Conservation (phyloP, 768 basidiomycete genomes). For the Bullera alba region DNA sequence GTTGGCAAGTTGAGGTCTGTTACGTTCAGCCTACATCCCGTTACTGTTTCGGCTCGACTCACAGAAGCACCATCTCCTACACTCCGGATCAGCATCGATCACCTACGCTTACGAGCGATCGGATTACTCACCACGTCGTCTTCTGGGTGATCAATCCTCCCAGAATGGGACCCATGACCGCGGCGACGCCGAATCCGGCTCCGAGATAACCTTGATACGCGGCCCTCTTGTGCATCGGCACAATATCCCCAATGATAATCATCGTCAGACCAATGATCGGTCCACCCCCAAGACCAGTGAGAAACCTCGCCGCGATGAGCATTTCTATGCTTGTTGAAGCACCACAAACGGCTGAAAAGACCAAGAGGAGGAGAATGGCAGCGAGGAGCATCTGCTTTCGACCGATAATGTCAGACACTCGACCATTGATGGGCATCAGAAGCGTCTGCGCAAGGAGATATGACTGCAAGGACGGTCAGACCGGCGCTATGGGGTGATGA, state of each 20-base stretch:
- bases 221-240: slow-evolving; percentile 70
- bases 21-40: slow-evolving; percentile 1
- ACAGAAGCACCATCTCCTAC: slow-evolving; percentile 41
- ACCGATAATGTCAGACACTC: slow-evolving; percentile 42
- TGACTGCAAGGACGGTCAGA: background rate
- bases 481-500: background rate
- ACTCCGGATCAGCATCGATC: background rate
- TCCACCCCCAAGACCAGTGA: slow-evolving; percentile 41
- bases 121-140: slow-evolving; percentile 20
- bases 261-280: slow-evolving; percentile 32
- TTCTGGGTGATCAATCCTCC: slow-evolving; percentile 52
- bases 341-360: slow-evolving; percentile 37
- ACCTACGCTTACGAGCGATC: background rate
- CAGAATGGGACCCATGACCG: slow-evolving; percentile 68
- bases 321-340: slow-evolving; percentile 25
- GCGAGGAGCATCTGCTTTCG: slow-evolving; percentile 34
- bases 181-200: slow-evolving; percentile 72
- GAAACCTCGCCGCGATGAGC: slow-evolving; percentile 27
- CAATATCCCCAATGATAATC: slow-evolving; percentile 55
- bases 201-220: slow-evolving; percentile 59
- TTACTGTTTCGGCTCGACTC: background rate
- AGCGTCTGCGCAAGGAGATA: slow-evolving; percentile 36
- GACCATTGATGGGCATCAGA: slow-evolving; percentile 39
- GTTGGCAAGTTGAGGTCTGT: slow-evolving; percentile 44
- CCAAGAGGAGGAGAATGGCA: slow-evolving; percentile 23